These are phyloP conservation scores for Carallia brachiata DNA, from an alignment of 345 rosid genomes.

Conservation along the genomic window DNA sequence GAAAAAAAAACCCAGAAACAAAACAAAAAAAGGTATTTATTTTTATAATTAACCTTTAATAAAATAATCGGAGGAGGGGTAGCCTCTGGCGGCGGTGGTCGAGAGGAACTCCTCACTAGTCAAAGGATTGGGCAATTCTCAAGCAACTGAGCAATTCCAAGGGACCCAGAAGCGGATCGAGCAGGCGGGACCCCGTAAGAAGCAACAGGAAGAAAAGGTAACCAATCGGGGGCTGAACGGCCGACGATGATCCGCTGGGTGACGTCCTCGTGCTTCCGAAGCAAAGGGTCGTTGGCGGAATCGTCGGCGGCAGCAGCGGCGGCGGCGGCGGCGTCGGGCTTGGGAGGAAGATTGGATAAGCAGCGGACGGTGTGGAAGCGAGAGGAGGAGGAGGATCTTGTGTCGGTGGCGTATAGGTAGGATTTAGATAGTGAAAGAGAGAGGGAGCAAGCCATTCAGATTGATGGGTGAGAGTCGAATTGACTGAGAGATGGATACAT, in stretches of 20 bases:
- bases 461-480: no score
- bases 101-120: slow-evolving; percentile 54
- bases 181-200: slow-evolving; percentile 94
- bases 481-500: background rate
- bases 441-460: slow-evolving; percentile 10
- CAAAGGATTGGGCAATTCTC: slow-evolving; percentile 68
- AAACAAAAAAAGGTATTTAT: no score
- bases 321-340: background rate
- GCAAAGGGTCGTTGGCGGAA: slow-evolving; percentile 55
- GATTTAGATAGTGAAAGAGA: slow-evolving; percentile 7
- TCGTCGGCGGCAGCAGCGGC: no score
- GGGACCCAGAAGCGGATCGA: slow-evolving; percentile 43
- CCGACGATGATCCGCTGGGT: slow-evolving; percentile 87
- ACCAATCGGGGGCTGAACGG: slow-evolving; percentile 96
- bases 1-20: background rate
- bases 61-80: slow-evolving; percentile 89
- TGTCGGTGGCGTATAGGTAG: background rate
- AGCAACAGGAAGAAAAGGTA: slow-evolving; percentile 85
- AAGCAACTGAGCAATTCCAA: slow-evolving; percentile 70
- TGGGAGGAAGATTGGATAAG: slow-evolving; percentile 16
- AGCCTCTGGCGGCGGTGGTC: slow-evolving; percentile 59
- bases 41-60: slow-evolving; percentile 49
- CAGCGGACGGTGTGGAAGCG: slow-evolving; percentile 1
- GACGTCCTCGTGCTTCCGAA: slow-evolving; percentile 80
- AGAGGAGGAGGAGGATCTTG: slow-evolving; percentile 10